Conservation (phyloP, 208 protist species). For the Trypanosoma conorhini region DNA sequence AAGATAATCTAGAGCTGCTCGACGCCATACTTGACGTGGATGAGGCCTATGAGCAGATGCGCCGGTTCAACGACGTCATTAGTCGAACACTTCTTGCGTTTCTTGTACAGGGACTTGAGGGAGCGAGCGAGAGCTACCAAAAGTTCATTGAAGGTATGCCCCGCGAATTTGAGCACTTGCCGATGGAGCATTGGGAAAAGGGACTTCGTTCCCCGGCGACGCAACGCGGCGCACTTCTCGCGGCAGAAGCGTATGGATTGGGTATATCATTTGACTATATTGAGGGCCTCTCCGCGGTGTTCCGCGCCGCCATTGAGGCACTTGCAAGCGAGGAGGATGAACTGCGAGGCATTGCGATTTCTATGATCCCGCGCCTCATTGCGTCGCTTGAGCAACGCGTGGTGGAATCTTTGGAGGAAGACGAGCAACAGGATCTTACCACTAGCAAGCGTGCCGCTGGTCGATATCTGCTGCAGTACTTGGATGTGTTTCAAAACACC, state of each 20-base stretch:
- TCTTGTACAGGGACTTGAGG: constrained; percentile 62
- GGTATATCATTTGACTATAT: constrained; percentile 66
- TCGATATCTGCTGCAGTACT: constrained; percentile 84
- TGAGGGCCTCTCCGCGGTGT: constrained; percentile 61
- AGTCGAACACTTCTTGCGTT: constrained; percentile 62
- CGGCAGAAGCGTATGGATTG: constrained; percentile 66
- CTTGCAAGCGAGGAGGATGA: constrained; percentile 52
- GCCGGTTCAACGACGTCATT: constrained; percentile 58
- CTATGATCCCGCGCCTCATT: constrained; percentile 64
- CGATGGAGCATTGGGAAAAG: constrained; percentile 63
- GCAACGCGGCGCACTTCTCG: constrained; percentile 69
- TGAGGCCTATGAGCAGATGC: constrained; percentile 76
- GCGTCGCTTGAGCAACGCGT: constrained; percentile 66
- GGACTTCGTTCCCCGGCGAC: constrained; percentile 60
- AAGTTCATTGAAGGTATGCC: constrained; percentile 60
- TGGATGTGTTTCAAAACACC: constrained; percentile 68
- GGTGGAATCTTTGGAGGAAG: constrained; percentile 59
- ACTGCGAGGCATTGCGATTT: constrained; percentile 48
- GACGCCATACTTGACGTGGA: constrained; percentile 80
- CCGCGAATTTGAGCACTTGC: constrained; percentile 52
- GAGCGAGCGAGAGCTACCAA: constrained; percentile 50
- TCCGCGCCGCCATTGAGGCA: constrained; percentile 69
- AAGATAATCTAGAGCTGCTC: constrained; percentile 73
- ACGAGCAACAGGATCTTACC: constrained; percentile 78
- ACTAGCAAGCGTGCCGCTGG: constrained; percentile 75